Evolutionary conservation across 305 asterid species (phyloP).

Genomic region (Fraxinus ornus): DNA sequence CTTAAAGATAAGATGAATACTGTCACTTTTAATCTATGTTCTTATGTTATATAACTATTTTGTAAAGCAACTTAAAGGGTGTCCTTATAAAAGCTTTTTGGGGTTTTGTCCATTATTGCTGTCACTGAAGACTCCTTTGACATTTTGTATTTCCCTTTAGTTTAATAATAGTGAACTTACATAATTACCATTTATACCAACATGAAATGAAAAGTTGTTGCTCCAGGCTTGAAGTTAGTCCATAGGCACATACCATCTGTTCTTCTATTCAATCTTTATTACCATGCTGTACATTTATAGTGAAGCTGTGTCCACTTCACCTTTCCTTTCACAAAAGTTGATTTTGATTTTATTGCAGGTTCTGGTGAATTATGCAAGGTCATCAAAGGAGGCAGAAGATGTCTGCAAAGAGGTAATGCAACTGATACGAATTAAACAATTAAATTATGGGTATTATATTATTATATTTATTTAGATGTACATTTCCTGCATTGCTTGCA

Average conservation of each 20-base stretch:
- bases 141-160: not conserved
- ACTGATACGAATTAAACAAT: not conserved
- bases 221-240: not conserved
- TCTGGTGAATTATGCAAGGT: conserved; percentile 95
- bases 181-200: not conserved
- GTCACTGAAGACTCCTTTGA: not conserved
- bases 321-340: not conserved
- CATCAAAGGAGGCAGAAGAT: conserved; percentile 92
- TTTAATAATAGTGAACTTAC: not conserved
- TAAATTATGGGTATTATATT: not conserved
- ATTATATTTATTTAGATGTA: not conserved
- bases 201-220: not conserved
- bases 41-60: not conserved
- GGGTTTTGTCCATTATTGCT: not conserved
- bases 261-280: not conserved
- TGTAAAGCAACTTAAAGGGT: not conserved
- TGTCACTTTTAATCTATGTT: not conserved
- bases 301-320: not conserved
- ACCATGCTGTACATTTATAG: not conserved
- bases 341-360: conserved; percentile 43
- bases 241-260: not conserved
- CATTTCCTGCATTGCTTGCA: not conserved
- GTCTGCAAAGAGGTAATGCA: conserved; percentile 82
- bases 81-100: not conserved
- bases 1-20: not conserved